These are phyloP conservation scores for Leucocoprinus birnbaumii DNA, from an alignment of 768 basidiomycete genomes.

Conservation along the genomic window DNA sequence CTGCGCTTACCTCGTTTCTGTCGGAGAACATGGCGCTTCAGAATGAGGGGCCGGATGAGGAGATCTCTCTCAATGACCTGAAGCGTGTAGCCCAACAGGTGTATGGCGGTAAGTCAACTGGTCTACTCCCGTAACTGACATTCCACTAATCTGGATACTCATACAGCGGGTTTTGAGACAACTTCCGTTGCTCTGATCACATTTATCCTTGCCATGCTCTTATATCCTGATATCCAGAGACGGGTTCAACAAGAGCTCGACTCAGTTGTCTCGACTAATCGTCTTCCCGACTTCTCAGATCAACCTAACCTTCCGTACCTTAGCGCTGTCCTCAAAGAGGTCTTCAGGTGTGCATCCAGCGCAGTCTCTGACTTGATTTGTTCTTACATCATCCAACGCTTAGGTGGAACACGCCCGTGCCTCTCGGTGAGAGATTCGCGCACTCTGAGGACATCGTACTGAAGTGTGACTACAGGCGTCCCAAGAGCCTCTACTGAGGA, in stretches of 20 bases:
- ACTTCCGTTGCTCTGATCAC: slow-evolving; percentile 33
- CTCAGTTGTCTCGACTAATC: neutral
- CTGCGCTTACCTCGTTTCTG: neutral
- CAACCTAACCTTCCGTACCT: slow-evolving; percentile 18
- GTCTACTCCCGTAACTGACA: neutral
- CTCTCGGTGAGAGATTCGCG: neutral
- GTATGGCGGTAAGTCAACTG: neutral
- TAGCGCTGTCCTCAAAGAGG: slow-evolving; percentile 20
- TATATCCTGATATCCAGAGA: slow-evolving; percentile 5
- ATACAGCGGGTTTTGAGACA: slow-evolving; percentile 8
- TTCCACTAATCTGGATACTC: neutral
- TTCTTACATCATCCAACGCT: neutral
- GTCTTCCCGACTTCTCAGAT: slow-evolving; percentile 18
- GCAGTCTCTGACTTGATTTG: neutral
- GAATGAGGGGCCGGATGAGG: neutral
- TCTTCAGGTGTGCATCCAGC: slow-evolving; percentile 13
- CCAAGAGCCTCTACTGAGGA: slow-evolving; percentile 30
- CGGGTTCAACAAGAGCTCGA: slow-evolving; percentile 12
- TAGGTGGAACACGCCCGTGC: slow-evolving; percentile 9
- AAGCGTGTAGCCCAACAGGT: neutral
- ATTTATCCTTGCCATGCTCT: slow-evolving; percentile 28
- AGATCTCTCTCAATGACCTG: neutral
- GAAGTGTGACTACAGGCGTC: slow-evolving; percentile 17
- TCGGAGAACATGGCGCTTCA: neutral
- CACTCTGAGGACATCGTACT: neutral